phyloP scores from a whole-genome alignment of 192 early-diverging fungal species.

The Jimgerdemannia flammicorona region DNA sequence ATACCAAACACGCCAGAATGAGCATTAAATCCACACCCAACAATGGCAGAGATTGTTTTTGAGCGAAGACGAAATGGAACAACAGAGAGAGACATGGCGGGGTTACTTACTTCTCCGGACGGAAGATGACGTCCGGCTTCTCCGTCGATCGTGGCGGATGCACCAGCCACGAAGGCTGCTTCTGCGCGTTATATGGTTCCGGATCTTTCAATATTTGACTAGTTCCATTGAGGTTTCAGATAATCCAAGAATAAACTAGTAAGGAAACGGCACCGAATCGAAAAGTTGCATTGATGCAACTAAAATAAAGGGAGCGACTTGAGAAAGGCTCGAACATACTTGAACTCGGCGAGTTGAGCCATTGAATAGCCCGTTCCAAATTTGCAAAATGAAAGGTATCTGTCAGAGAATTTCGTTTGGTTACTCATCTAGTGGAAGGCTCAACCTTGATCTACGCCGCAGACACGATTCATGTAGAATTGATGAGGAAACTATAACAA shows the following conservation, averaged over 20 bases:
- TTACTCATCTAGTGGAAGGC: too few species aligned
- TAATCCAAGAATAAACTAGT: too few species aligned
- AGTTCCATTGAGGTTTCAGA: too few species aligned
- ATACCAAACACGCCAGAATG: too few species aligned
- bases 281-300: too few species aligned
- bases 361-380: constrained; percentile 18
- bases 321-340: constrained; percentile 29
- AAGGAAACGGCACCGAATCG: too few species aligned
- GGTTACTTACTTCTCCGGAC: constrained; percentile 43
- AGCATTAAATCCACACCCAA: too few species aligned
- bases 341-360: constrained; percentile 55
- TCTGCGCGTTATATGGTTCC: constrained; percentile 25
- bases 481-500: neutral
- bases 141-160: constrained; percentile 48
- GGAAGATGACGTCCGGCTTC: constrained; percentile 67
- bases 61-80: neutral
- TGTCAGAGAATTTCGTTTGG: neutral
- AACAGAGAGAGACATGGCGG: neutral
- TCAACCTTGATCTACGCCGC: neutral
- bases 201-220: constrained; percentile 33
- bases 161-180: constrained; percentile 47
- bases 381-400: constrained; percentile 8
- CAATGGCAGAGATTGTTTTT: neutral
- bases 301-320: too few species aligned
- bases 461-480: neutral